These are phyloP conservation scores for Neopestalotiopsis clavispora DNA, from an alignment of 2,329 filamentous ascomycete species.

Conservation along the genomic window DNA sequence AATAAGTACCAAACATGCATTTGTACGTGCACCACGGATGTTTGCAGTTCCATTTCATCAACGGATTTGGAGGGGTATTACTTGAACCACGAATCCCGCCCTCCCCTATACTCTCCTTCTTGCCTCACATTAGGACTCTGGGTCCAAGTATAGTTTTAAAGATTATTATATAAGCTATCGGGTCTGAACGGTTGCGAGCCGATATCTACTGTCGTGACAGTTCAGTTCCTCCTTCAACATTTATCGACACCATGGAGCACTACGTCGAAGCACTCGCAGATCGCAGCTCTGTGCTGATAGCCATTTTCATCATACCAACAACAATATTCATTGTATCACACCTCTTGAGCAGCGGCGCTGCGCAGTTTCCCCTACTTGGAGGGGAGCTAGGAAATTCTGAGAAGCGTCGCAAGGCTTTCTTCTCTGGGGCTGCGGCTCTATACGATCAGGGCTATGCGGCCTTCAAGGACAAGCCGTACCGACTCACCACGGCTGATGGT, in stretches of 20 bases:
- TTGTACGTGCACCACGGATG: not conserved
- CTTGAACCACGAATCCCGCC: not conserved
- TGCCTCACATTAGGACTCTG: not conserved
- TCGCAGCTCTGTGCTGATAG: not conserved
- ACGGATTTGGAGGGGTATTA: not conserved
- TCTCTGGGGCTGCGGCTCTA: conserved; percentile 24
- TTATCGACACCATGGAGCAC: not conserved
- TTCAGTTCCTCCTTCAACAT: not conserved
- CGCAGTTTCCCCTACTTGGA: conserved; percentile 27
- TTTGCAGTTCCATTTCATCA: not conserved
- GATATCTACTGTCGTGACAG: too few relatives aligned
- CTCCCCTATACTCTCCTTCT: not conserved
- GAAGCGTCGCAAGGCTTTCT: conserved; percentile 29
- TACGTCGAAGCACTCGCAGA: not conserved
- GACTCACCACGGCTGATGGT: conserved; percentile 29
- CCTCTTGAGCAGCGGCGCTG: not conserved
- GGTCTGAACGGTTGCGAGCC: too few relatives aligned
- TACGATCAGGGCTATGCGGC: conserved; percentile 30
- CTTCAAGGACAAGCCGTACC: conserved; percentile 27
- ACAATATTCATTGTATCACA: not conserved
- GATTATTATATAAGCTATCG: too few relatives aligned
- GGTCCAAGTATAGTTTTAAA: not conserved
- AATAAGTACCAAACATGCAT: not conserved
- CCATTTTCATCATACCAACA: not conserved
- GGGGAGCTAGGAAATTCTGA: conserved; percentile 25